Evolutionary conservation across 192 early-diverging fungal species (phyloP), one percentile per base, ranked within the genome.

Genomic region (Coemansia sp.): DNA sequence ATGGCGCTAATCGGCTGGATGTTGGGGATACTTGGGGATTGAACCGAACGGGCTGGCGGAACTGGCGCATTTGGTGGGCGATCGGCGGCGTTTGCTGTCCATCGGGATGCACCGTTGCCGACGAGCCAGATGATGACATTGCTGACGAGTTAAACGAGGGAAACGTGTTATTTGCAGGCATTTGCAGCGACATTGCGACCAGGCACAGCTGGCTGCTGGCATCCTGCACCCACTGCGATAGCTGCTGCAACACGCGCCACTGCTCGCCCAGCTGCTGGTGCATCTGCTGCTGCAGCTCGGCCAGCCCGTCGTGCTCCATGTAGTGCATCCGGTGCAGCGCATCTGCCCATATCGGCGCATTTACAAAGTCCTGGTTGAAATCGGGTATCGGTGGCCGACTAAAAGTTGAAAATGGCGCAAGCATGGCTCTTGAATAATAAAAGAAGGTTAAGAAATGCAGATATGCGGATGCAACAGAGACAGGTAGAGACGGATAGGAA

Each of bases 201-300:
- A 67, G 29, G 12, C 58, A 10, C 28, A 75, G 55, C 45, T 75
- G 66, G 19, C 72, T 46, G 16, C 53, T 64, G 16, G 66, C 44
- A 9, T 62, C 67, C 22, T 76, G 67, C 21, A 66, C 59, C 49
- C 67, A 67, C 50, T 64, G 67, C 33, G 55, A 30, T 4, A 77
- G 63, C 28, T 70, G 74, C 25, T 49, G 55, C 22, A 77, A 45
- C 67, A 77, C 49, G 35, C 57, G 56, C 67, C 68, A 66, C 48
- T 77, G 74, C 67, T 77, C 74, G 22, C 69, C 74, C 16, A 77
- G 56, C 10, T 67, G 64, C 56, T 67, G 57, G 18, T 51, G 52
- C 35, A 77, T 44, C 18, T 70, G 64, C 29, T 35, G 38, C 28
- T 55, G 60, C 9, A 76, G 38, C 45, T 76, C 73, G 16, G 49